phyloP scores from a whole-genome alignment of 2,329 filamentous ascomycete genomes.

The Decorospora gaudefroyi region DNA sequence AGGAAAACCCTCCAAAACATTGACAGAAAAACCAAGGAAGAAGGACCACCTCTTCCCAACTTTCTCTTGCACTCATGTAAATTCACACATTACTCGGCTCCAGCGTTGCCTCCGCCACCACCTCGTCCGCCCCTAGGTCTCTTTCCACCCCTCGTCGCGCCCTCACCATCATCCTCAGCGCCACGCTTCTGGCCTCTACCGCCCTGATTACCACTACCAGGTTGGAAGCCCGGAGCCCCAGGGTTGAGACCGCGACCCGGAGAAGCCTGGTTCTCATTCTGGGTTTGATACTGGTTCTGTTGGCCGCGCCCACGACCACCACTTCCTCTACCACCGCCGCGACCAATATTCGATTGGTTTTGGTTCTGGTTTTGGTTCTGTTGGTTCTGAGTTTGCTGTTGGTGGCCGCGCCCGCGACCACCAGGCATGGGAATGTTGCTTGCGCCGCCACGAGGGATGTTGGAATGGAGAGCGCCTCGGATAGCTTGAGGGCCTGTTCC shows the following conservation, averaged over 20 bases:
- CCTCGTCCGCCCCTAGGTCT: conserved; percentile 33
- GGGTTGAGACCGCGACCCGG: conserved; percentile 42
- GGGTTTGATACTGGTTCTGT: conserved; percentile 20
- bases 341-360: conserved; percentile 32
- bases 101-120: conserved; percentile 19
- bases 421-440: conserved; percentile 41
- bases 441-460: conserved; percentile 41
- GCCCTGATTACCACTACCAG: conserved; percentile 25
- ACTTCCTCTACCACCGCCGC: conserved; percentile 37
- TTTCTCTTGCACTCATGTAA: no score
- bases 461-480: conserved; percentile 34
- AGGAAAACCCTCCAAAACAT: no score
- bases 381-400: neutral
- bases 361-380: conserved; percentile 16
- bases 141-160: conserved; percentile 38
- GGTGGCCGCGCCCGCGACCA: conserved; percentile 28
- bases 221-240: conserved; percentile 43
- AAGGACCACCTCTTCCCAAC: no score
- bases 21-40: no score
- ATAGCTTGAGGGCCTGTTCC: conserved; percentile 34
- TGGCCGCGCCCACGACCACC: conserved; percentile 25
- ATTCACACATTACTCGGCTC: no score
- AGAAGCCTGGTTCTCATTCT: conserved; percentile 28
- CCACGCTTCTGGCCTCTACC: conserved; percentile 44
- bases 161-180: conserved; percentile 38